Conservation (phyloP, 805 yeast species). For the Wickerhamiella azymoides region DNA sequence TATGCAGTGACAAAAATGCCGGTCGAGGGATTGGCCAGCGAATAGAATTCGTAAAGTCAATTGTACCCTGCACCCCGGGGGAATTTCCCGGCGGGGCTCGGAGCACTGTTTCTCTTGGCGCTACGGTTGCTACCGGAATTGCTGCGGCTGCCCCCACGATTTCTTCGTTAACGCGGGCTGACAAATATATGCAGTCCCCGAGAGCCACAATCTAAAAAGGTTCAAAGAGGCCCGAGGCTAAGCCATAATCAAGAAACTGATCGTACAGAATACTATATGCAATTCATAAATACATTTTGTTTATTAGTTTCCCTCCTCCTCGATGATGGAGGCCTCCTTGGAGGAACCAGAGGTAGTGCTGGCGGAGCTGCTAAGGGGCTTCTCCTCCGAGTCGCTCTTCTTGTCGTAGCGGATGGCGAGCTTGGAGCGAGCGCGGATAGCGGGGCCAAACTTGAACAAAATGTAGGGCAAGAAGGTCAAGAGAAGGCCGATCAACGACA, state of each 20-base stretch:
- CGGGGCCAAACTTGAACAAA: constrained; percentile 21
- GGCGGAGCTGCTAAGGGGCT: neutral
- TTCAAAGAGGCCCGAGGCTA: too few species aligned
- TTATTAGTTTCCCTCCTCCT: neutral
- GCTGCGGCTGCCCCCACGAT: too few species aligned
- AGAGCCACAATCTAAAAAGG: too few species aligned
- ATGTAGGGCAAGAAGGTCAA: constrained; percentile 16
- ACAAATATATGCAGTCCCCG: too few species aligned
- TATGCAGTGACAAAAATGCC: neutral
- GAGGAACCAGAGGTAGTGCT: neutral
- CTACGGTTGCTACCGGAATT: neutral
- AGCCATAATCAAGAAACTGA: too few species aligned
- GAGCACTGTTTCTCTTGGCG: too few species aligned
- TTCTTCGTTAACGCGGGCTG: too few species aligned
- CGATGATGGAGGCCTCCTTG: neutral
- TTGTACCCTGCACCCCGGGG: too few species aligned
- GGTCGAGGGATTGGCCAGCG: too few species aligned
- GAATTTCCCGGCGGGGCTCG: neutral
- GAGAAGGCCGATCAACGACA: constrained; percentile 28
- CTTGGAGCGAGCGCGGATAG: constrained; percentile 26
- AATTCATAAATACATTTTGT: neutral
- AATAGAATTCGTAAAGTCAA: too few species aligned
- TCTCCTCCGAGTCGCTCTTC: neutral
- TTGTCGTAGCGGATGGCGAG: constrained; percentile 19
- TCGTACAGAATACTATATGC: neutral